Evolutionary conservation across 2,329 filamentous ascomycete species (phyloP), one percentile per base, ranked within the genome.

Genomic region (Fusarium circinatum): DNA sequence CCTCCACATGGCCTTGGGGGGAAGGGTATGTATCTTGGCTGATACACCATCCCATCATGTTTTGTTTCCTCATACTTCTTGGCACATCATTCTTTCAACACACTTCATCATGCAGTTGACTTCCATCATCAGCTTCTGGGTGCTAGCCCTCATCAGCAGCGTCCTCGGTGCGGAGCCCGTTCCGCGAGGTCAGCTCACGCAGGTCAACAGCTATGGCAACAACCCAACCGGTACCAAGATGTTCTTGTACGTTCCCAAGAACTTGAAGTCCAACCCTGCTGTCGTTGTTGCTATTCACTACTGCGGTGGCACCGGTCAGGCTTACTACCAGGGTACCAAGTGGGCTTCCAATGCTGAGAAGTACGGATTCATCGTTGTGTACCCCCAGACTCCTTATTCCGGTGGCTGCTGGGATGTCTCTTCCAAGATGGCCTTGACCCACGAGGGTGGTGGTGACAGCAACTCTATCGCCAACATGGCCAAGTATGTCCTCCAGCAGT

Each of bases 301-400:
- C 24, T 68, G 65, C 9, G 41, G 34, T 7, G 65, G 65, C 4
- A 62, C 63, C 0, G 41, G 22, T 10, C 65, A 68, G 54, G 45
- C 45, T 18, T 68, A 68, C 34, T 52, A 41, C 39, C 63, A 68
- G 45, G 58, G 65, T 4, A 60, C 48, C 12, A 26, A 67, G 32
- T 68, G 65, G 65, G 62, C 63, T 15, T 44, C 62, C 38, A 67
- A 68, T 32, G 65, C 65, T 41, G 65, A 68, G 65, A 68, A 68
- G 45, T 34, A 68, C 45, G 65, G 65, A 5, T 68, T 41, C 52
- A 68, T 68, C 5, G 63, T 68, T 13, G n/a, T 68, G 2, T 68
- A 68, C 18, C 65, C 65, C 7, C 63, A 68, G 63, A 68, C 65
- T 28, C 65, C 65, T 24, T 68, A 68, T 30, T 61, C 62, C 4